Evolutionary conservation across 2,329 filamentous ascomycete species (phyloP), one percentile per base, ranked within the genome.

Genomic region (Aureobasidium pullulans): DNA sequence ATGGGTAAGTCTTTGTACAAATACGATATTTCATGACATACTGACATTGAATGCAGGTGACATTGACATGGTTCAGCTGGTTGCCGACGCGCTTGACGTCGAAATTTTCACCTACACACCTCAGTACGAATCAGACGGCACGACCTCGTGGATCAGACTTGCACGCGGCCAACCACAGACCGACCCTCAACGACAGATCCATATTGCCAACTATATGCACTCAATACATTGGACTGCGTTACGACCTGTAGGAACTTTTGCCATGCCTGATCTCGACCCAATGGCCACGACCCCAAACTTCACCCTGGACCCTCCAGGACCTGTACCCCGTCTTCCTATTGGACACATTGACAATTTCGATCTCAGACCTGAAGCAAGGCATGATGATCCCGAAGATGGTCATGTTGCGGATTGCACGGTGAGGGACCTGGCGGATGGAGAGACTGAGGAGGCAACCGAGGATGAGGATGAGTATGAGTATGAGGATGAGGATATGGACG

Each of bases 1-100:
- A 23, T 23, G 23, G 23, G 23, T 23, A 23, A 23, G 23, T 23
- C 23, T 23, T 23, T 23, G 23, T 23, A 3, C 23, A 23, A 23
- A 23, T 23, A 23, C 23, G 3, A 23, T 23, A 23, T 23, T 23
- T 23, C 23, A 23, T 23, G 23, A 23, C 23, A 23, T 23, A 40
- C 48, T 52, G 16, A 52, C 36, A 31, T 10, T 29, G 15, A 29
- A 6, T 9, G 15, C 8, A 32, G 53, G 53, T 31, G 53, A 57
- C 19, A 3, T 11, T 4, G 34, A 47, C 31, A 57, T 48, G 42
- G 9, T 28, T 15, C 43, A 57, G 36, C 9, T 57, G 2, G 28
- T 57, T 23, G 54, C 54, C n/a, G 54, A 57, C 19, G 54, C 54
- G 15, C 32, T 57, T 19, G 54, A 57, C 23, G 11, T 57, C 15